phyloP scores from a whole-genome alignment of 371 early-diverging fungal species.

The Haplosporangium sp. region DNA sequence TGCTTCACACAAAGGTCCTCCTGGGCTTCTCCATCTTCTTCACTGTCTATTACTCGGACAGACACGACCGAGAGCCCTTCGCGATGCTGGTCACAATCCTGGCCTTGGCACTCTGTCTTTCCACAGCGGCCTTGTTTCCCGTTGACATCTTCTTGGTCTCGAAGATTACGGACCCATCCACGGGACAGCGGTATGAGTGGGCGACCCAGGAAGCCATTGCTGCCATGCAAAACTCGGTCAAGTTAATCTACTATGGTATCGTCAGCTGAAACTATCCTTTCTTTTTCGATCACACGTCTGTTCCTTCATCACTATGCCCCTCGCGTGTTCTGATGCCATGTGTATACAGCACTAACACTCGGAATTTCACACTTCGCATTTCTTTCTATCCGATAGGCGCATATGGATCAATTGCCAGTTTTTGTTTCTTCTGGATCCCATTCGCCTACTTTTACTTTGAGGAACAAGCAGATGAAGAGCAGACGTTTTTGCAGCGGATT shows the following conservation, averaged over 20 bases:
- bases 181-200: constrained; percentile 71
- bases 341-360: too few species aligned
- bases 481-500: constrained; percentile 16
- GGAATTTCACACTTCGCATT: background rate
- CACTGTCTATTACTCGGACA: constrained; percentile 66
- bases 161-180: constrained; percentile 62
- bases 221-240: constrained; percentile 57
- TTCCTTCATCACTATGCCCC: background rate
- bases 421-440: constrained; percentile 68
- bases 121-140: constrained; percentile 65
- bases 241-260: constrained; percentile 66
- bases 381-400: constrained; percentile 49
- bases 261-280: background rate
- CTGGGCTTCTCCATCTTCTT: constrained; percentile 61
- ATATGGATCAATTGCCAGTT: constrained; percentile 63
- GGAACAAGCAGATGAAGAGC: constrained; percentile 60
- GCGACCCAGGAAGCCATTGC: constrained; percentile 64
- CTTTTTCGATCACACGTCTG: background rate
- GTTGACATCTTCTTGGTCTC: constrained; percentile 77
- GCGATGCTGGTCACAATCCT: constrained; percentile 64
- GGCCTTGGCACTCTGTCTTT: constrained; percentile 63
- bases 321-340: background rate
- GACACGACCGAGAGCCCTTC: constrained; percentile 65
- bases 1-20: constrained; percentile 36
- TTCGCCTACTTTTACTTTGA: constrained; percentile 77